Conservation (phyloP, 257 asterid genomes). For the Mentha longifolia region DNA sequence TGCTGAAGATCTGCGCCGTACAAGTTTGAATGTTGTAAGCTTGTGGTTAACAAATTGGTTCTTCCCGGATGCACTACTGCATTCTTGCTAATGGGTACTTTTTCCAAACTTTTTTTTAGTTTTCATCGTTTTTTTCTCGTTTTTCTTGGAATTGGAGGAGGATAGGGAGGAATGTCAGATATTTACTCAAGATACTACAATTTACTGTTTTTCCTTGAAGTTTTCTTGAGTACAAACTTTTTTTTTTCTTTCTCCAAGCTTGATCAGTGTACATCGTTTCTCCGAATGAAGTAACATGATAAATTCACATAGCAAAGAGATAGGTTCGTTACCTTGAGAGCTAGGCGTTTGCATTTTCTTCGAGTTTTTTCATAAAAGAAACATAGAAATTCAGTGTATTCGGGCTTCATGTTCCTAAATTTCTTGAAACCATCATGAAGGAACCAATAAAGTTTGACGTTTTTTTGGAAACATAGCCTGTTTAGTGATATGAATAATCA, state of each 20-base stretch:
- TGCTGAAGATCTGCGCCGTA: slow-evolving; percentile 58
- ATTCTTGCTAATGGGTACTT: slow-evolving; percentile 75
- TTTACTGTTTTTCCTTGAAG: slow-evolving; percentile 49
- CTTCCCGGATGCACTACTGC: slow-evolving; percentile 55
- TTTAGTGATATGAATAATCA: slow-evolving; percentile 40
- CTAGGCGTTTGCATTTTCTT: slow-evolving; percentile 29
- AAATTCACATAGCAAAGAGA: slow-evolving; percentile 49
- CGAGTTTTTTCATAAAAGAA: slow-evolving; percentile 39
- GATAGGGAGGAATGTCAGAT: slow-evolving; percentile 50
- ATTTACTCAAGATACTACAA: slow-evolving; percentile 55
- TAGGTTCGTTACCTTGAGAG: slow-evolving; percentile 57
- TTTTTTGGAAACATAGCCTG: slow-evolving; percentile 38
- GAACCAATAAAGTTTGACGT: slow-evolving; percentile 48
- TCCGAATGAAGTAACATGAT: slow-evolving; percentile 47
- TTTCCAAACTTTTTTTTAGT: slow-evolving; percentile 45
- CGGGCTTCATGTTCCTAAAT: slow-evolving; percentile 44
- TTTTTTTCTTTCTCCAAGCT: slow-evolving; percentile 31
- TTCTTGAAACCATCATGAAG: slow-evolving; percentile 44
- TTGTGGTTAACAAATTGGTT: slow-evolving; percentile 45
- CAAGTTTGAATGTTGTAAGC: slow-evolving; percentile 32
- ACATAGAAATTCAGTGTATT: slow-evolving; percentile 44
- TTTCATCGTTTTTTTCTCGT: slow-evolving; percentile 36
- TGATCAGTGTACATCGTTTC: slow-evolving; percentile 48
- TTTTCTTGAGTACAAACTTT: slow-evolving; percentile 57
- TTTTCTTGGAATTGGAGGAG: slow-evolving; percentile 45